phyloP scores from a whole-genome alignment of 164 flowering plant species.

The Umbellularia californica region DNA sequence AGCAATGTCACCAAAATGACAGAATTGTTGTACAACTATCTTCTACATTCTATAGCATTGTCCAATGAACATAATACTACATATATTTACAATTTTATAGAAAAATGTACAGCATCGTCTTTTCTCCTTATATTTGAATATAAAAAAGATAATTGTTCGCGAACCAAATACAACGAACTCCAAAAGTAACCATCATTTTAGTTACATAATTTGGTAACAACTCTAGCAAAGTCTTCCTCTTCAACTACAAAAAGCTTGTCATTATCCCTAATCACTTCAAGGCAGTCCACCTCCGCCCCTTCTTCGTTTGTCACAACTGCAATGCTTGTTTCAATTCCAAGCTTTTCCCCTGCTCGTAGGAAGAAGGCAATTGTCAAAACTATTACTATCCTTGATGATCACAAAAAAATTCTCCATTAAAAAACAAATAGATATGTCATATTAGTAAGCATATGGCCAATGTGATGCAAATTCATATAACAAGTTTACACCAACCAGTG shows the following conservation, averaged over 20 bases:
- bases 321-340: constrained; percentile 55
- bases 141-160: too few species aligned
- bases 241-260: constrained; percentile 66
- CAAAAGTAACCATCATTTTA: not conserved
- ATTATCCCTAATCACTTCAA: constrained; percentile 84
- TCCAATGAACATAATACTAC: too few species aligned
- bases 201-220: not conserved
- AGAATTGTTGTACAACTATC: too few species aligned
- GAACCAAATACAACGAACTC: not conserved
- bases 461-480: too few species aligned
- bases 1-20: too few species aligned
- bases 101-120: too few species aligned
- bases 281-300: constrained; percentile 74
- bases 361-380: not conserved
- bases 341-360: constrained; percentile 48
- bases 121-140: too few species aligned
- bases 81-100: too few species aligned
- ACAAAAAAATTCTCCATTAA: not conserved
- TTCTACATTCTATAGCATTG: too few species aligned
- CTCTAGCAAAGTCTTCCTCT: constrained; percentile 11
- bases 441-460: not conserved
- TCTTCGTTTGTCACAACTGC: constrained; percentile 53
- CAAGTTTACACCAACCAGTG: too few species aligned
- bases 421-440: not conserved
- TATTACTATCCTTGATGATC: not conserved